phyloP scores from a whole-genome alignment of 768 basidiomycete species.

The Mycena belliarum region DNA sequence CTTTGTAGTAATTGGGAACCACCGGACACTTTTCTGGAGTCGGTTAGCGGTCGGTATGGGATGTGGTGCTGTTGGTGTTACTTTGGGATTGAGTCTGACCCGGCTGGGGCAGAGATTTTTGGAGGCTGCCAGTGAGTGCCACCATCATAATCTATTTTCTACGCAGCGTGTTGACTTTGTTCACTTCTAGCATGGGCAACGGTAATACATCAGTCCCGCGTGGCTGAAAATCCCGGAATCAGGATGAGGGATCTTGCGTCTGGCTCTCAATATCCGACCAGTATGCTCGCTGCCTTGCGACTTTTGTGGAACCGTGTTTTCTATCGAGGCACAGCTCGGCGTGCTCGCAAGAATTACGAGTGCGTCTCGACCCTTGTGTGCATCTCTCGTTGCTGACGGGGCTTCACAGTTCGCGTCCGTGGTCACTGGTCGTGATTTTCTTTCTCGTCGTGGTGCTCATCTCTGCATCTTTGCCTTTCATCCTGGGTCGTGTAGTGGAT shows the following conservation, averaged over 20 bases:
- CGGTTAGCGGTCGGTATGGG: constrained; percentile 38
- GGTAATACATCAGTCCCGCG: constrained; percentile 41
- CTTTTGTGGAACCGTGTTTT: constrained; percentile 37
- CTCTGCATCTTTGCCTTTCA: constrained; percentile 33
- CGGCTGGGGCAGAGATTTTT: constrained; percentile 31
- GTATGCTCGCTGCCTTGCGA: constrained; percentile 30
- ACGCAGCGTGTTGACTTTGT: neutral
- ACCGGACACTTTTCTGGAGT: constrained; percentile 41
- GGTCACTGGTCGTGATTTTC: constrained; percentile 38
- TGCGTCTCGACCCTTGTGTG: constrained; percentile 19
- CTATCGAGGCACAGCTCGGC: constrained; percentile 35
- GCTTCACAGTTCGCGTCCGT: constrained; percentile 33
- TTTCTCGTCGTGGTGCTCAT: constrained; percentile 35
- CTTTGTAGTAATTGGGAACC: constrained; percentile 30
- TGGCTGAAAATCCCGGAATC: constrained; percentile 32
- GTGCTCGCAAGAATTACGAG: constrained; percentile 37
- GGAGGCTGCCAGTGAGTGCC: constrained; percentile 39
- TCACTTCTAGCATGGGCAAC: constrained; percentile 42
- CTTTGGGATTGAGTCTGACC: constrained; percentile 33
- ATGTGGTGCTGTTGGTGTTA: constrained; percentile 34
- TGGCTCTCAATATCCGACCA: constrained; percentile 31
- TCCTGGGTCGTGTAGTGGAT: constrained; percentile 38
- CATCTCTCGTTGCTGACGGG: neutral
- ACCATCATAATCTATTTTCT: neutral
- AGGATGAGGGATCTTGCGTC: constrained; percentile 38